A percentile compares a stretch with the other conserved stretches of the same genome.
These are phyloP conservation scores for Annulohypoxylon nitens DNA, from an alignment of 495 filamentous ascomycete species.

Conservation along the genomic window DNA sequence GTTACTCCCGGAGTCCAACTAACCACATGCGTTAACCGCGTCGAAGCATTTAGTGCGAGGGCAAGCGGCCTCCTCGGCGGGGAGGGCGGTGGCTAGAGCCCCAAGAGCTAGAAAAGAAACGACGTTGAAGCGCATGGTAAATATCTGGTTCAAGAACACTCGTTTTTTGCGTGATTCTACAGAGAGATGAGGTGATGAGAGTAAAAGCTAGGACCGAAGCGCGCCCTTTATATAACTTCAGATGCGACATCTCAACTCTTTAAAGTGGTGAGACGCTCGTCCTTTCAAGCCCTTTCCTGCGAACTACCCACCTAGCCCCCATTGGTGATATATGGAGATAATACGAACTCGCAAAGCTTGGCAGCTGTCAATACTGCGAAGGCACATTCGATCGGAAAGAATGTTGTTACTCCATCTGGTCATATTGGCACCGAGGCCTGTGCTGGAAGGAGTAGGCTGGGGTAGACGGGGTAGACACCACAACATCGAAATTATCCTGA, in stretches of 20 bases:
- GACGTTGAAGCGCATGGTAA: conserved; percentile 37
- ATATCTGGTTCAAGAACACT: not conserved
- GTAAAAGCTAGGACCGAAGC: not conserved
- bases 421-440: conserved; percentile 2
- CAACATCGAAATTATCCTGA: conserved; percentile 27
- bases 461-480: conserved; percentile 24
- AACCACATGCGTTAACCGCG: conserved; percentile 39
- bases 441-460: conserved; percentile 15
- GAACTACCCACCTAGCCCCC: conserved; percentile 20
- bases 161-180: not conserved
- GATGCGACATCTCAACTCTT: conserved; percentile 21
- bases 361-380: conserved; percentile 30
- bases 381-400: conserved; percentile 12
- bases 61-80: conserved; percentile 16
- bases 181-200: not conserved
- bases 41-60: conserved; percentile 36
- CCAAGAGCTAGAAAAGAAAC: conserved; percentile 30
- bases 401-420: conserved; percentile 35
- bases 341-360: conserved; percentile 36
- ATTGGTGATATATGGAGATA: not conserved
- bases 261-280: conserved; percentile 8
- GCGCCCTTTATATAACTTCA: conserved; percentile 24
- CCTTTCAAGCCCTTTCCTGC: not conserved
- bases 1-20: not conserved
- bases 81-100: conserved; percentile 19